Conservation (phyloP, 139 green algal genomes). For the Pleodorina starrii region DNA sequence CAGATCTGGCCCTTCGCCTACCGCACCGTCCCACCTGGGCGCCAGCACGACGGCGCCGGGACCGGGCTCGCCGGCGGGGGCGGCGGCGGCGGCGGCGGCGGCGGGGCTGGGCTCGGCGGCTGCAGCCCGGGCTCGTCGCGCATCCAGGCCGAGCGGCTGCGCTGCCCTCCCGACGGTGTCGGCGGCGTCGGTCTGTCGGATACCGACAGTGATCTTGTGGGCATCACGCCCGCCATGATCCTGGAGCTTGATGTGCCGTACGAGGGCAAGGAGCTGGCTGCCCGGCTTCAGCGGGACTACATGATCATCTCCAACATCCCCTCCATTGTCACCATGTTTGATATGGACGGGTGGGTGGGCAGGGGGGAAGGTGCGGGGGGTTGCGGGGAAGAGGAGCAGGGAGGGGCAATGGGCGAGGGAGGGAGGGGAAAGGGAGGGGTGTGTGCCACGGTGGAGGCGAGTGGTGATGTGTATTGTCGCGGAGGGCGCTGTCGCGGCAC, state of each 20-base stretch:
- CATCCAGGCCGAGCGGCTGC: background rate
- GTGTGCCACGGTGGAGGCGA: too few relatives aligned
- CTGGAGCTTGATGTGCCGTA: slow-evolving; percentile 55
- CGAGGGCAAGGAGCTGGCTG: slow-evolving; percentile 51
- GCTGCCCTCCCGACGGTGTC: background rate
- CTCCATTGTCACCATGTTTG: slow-evolving; percentile 54
- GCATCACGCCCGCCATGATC: slow-evolving; percentile 36
- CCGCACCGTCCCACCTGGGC: too few relatives aligned
- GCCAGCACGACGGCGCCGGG: too few relatives aligned
- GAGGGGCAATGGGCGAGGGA: too few relatives aligned
- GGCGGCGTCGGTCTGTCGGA: background rate
- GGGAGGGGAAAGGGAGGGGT: too few relatives aligned
- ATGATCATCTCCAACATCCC: slow-evolving; percentile 47
- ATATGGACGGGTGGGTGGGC: slow-evolving; percentile 18
- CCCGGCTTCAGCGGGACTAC: slow-evolving; percentile 61
- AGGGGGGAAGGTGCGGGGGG: too few relatives aligned
- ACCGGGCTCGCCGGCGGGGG: too few relatives aligned
- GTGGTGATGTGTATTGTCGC: too few relatives aligned
- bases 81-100: background rate
- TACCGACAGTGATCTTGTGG: background rate
- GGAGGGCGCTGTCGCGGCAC: too few relatives aligned
- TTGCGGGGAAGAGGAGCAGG: too few relatives aligned
- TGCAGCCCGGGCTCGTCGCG: background rate
- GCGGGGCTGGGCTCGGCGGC: background rate
- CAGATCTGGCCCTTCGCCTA: slow-evolving; percentile 40